These are phyloP conservation scores for Suaeda aralocaspica DNA, from an alignment of 148 eudicot genomes.

Conservation along the genomic window DNA sequence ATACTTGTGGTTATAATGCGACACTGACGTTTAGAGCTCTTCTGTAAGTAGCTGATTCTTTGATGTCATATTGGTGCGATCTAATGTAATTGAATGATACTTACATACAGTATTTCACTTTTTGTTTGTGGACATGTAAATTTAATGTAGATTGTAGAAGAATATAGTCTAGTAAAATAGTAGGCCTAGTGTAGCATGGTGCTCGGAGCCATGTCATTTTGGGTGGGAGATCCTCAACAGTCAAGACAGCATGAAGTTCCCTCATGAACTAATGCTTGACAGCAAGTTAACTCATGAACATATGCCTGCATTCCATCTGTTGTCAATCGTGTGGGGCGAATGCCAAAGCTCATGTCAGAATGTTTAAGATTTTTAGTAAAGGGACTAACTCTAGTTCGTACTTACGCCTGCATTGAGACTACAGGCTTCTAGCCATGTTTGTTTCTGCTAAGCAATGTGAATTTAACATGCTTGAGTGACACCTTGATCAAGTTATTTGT, in stretches of 20 bases:
- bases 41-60: neutral
- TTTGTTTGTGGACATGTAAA: neutral
- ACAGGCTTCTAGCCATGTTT: too few relatives aligned
- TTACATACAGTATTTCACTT: neutral
- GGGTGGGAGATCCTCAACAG: neutral
- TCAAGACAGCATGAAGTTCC: neutral
- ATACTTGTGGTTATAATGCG: slow-evolving; percentile 4
- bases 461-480: too few relatives aligned
- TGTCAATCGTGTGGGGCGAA: too few relatives aligned
- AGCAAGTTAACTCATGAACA: neutral
- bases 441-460: too few relatives aligned
- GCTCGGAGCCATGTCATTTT: neutral
- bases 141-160: neutral
- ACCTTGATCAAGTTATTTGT: too few relatives aligned
- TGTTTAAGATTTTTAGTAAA: too few relatives aligned
- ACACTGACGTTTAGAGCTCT: neutral
- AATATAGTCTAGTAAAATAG: neutral
- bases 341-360: too few relatives aligned
- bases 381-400: too few relatives aligned
- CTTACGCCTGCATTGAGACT: too few relatives aligned
- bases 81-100: neutral
- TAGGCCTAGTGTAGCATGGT: neutral
- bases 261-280: neutral
- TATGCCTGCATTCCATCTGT: neutral
- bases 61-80: neutral